Conservation (phyloP, 129 eudicot genomes). For the Artemisia tridentata region DNA sequence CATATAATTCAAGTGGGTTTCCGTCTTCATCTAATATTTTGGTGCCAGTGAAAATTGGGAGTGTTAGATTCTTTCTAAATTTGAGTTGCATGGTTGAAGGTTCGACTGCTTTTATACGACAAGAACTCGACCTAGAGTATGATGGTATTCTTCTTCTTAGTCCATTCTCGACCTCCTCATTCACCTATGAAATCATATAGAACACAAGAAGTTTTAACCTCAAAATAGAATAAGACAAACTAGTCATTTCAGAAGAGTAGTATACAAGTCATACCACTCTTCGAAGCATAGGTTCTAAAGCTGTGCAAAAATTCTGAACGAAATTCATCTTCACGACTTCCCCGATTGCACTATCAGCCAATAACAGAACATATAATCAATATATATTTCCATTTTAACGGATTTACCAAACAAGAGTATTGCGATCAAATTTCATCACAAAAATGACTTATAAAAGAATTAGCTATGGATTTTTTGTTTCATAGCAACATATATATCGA, state of each 20-base stretch:
- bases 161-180: constrained; percentile 66
- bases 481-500: too few species aligned
- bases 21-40: constrained; percentile 45
- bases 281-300: constrained; percentile 75
- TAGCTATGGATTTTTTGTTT: background rate
- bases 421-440: background rate
- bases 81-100: constrained; percentile 49
- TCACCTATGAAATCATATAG: constrained; percentile 40
- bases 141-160: constrained; percentile 33
- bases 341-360: constrained; percentile 50
- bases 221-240: too few species aligned
- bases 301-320: constrained; percentile 48
- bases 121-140: constrained; percentile 35
- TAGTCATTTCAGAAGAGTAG: background rate
- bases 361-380: background rate
- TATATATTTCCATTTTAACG: background rate
- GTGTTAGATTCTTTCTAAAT: constrained; percentile 35
- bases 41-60: constrained; percentile 62
- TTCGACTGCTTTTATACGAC: constrained; percentile 41
- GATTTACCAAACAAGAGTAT: background rate
- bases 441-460: too few species aligned
- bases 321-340: constrained; percentile 62
- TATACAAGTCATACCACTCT: constrained; percentile 62
- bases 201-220: background rate
- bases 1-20: constrained; percentile 45